A percentile compares a stretch with the other conserved stretches of the same genome.
Evolutionary conservation across 495 filamentous ascomycete genomes (phyloP).

Genomic region (Lasiosphaeriaceae sp.): DNA sequence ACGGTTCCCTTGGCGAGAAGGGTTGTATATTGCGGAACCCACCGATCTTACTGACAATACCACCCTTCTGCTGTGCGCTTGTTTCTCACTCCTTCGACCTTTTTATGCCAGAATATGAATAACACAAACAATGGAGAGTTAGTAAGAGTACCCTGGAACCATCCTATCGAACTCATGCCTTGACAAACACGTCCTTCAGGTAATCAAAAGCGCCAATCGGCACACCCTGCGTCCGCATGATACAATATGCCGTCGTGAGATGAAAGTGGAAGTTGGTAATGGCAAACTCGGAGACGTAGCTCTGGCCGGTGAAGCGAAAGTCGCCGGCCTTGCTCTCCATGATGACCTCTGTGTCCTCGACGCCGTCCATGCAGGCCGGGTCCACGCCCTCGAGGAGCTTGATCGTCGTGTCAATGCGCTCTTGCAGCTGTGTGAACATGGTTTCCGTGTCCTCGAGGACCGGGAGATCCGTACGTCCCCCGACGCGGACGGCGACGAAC

Average conservation of each 20-base stretch:
- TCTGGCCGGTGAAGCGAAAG: neutral
- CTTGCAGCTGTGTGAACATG: neutral
- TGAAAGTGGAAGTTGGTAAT: neutral
- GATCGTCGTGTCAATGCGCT: neutral
- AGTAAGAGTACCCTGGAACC: too few relatives aligned
- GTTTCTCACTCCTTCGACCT: too few relatives aligned
- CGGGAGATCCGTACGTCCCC: neutral
- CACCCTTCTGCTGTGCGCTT: too few relatives aligned
- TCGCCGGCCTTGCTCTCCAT: neutral
- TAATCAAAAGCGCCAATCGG: neutral
- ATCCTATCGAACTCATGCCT: neutral
- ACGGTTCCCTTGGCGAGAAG: too few relatives aligned
- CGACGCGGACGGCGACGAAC: neutral
- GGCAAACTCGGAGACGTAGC: neutral
- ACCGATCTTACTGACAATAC: too few relatives aligned
- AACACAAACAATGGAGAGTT: too few relatives aligned
- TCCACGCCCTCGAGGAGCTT: neutral
- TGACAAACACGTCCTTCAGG: neutral
- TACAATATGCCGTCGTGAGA: neutral
- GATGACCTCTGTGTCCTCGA: neutral
- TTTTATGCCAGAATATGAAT: too few relatives aligned
- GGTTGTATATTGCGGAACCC: too few relatives aligned
- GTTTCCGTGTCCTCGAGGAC: neutral
- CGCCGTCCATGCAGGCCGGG: neutral
- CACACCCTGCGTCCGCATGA: neutral